Evolutionary conservation across 495 filamentous ascomycete species (phyloP).

Genomic region (Pseudevernia furfuracea): DNA sequence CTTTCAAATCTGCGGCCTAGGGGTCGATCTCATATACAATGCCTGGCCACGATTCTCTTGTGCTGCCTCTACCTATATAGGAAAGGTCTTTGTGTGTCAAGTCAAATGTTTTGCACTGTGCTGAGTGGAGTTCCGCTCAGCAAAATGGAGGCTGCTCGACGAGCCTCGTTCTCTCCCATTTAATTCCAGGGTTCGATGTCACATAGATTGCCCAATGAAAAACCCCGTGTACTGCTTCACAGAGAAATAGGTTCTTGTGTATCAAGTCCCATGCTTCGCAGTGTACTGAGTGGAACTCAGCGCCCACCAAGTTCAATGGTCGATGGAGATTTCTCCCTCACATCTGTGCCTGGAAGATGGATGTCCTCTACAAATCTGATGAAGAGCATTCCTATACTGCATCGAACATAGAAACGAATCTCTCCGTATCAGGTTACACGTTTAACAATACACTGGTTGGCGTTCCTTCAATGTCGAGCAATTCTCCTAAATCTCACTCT

Average conservation of each 20-base stretch:
- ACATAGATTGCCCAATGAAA: neutral
- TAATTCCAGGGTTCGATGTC: neutral
- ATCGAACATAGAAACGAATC: neutral
- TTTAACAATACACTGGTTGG: neutral
- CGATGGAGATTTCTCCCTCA: neutral
- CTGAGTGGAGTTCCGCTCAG: neutral
- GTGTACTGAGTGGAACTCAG: neutral
- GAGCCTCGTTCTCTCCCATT: neutral
- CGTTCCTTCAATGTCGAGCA: neutral
- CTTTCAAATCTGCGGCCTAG: neutral
- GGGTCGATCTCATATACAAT: neutral
- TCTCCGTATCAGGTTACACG: neutral
- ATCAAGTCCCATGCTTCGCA: neutral
- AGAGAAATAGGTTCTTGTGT: neutral
- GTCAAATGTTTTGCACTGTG: neutral
- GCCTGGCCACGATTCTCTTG: neutral
- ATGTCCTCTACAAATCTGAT: neutral
- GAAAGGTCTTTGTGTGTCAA: neutral
- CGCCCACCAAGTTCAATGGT: neutral
- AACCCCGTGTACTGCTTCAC: neutral
- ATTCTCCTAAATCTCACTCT: neutral
- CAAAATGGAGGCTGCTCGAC: neutral
- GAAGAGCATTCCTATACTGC: neutral
- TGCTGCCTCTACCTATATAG: neutral
- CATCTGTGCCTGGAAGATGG: neutral